Conservation (phyloP, 2,329 filamentous ascomycete genomes). For the Samsoniella hepiali region DNA sequence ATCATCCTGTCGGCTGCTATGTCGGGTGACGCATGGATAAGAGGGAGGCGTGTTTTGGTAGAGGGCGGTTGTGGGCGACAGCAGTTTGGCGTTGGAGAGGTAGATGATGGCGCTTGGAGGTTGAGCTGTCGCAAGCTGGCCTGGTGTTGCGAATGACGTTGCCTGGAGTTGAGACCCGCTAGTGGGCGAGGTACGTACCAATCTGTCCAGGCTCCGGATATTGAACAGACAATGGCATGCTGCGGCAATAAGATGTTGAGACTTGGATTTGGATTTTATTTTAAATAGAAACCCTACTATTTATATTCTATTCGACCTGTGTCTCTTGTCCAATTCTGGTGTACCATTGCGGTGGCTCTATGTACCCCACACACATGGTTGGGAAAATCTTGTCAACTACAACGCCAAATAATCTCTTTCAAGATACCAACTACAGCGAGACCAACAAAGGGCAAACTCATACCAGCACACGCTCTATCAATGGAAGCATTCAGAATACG, state of each 20-base stretch:
- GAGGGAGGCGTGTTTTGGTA: neutral
- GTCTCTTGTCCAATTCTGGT: neutral
- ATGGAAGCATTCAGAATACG: neutral
- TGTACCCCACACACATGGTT: slow-evolving; percentile 5
- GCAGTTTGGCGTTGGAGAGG: neutral
- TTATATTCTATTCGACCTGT: too few relatives aligned
- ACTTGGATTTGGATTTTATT: too few relatives aligned
- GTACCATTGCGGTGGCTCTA: neutral
- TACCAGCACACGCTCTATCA: neutral
- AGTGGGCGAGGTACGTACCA: slow-evolving; percentile 6
- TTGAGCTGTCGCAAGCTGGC: slow-evolving; percentile 19
- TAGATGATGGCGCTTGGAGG: slow-evolving; percentile 23
- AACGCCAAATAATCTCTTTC: too few relatives aligned
- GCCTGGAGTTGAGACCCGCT: slow-evolving; percentile 17
- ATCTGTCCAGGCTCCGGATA: neutral
- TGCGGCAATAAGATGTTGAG: too few relatives aligned
- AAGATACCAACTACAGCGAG: neutral
- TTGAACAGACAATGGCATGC: neutral
- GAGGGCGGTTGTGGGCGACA: neutral
- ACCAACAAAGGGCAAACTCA: neutral
- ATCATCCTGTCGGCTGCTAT: slow-evolving; percentile 49
- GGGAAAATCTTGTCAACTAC: slow-evolving; percentile 3
- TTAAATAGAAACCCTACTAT: too few relatives aligned
- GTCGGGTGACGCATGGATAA: slow-evolving; percentile 23
- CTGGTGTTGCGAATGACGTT: slow-evolving; percentile 32